Conservation (phyloP, 306 rosid genomes). For the Boehmeria nivea region DNA sequence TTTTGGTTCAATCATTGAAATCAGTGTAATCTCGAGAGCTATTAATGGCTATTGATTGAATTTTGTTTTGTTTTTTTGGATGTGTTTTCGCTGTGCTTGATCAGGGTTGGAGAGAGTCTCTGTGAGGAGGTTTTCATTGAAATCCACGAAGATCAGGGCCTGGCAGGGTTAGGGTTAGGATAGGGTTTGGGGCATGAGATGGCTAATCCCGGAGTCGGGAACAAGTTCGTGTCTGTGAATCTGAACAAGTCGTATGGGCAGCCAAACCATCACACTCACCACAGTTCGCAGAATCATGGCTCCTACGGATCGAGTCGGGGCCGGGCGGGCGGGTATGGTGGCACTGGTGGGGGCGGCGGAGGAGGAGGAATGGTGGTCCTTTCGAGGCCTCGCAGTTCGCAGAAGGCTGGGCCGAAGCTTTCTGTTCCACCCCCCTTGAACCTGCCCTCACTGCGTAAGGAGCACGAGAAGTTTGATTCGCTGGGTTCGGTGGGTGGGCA, state of each 20-base stretch:
- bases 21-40: slow-evolving; percentile 10
- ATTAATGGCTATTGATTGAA: neutral
- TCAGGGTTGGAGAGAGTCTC: slow-evolving; percentile 33
- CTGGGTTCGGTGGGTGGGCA: slow-evolving; percentile 60
- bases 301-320: slow-evolving; percentile 49
- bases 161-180: slow-evolving; percentile 33
- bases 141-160: slow-evolving; percentile 24
- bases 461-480: slow-evolving; percentile 82
- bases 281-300: slow-evolving; percentile 31
- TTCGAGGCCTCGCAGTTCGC: slow-evolving; percentile 89
- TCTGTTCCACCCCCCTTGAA: slow-evolving; percentile 99
- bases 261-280: slow-evolving; percentile 36
- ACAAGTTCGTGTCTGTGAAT: slow-evolving; percentile 85
- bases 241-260: slow-evolving; percentile 97
- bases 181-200: slow-evolving; percentile 43
- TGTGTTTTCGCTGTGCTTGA: slow-evolving; percentile 8
- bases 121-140: slow-evolving; percentile 9
- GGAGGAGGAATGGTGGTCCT: slow-evolving; percentile 78
- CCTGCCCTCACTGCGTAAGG: slow-evolving; percentile 81
- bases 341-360: slow-evolving; percentile 26
- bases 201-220: slow-evolving; percentile 86
- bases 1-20: neutral
- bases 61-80: neutral
- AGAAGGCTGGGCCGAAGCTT: slow-evolving; percentile 85
- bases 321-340: slow-evolving; percentile 42